Evolutionary conservation across 805 yeast genomes (phyloP).

Genomic region (Starmerella bacillaris): DNA sequence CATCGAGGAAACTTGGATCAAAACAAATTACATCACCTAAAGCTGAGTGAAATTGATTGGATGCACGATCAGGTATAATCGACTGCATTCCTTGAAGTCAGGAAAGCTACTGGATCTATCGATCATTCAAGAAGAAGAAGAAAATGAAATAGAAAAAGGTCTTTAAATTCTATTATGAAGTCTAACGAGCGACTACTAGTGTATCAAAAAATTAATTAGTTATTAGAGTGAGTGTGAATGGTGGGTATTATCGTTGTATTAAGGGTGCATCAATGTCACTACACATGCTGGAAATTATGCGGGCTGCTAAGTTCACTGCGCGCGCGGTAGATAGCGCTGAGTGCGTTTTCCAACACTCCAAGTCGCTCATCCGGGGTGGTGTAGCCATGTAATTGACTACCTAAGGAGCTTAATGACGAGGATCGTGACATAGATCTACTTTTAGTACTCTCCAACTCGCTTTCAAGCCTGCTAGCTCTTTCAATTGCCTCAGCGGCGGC

Average conservation of each 20-base stretch:
- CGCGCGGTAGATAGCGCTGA: constrained; percentile 14
- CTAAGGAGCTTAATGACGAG: constrained; percentile 7
- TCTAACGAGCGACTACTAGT: no score
- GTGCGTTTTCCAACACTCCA: constrained; percentile 13
- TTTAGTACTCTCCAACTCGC: constrained; percentile 10
- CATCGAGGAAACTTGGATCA: no score
- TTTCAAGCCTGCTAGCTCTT: constrained; percentile 16
- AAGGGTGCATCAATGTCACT: background rate
- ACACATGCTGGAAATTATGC: constrained; percentile 14
- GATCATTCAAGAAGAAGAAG: no score
- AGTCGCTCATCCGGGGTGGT: constrained; percentile 9
- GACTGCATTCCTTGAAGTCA: no score
- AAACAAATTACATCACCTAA: no score
- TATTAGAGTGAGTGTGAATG: background rate
- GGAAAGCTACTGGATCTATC: no score
- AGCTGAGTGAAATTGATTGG: no score
- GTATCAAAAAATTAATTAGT: no score
- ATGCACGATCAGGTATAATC: no score
- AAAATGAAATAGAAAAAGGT: no score
- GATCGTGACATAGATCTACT: constrained; percentile 3
- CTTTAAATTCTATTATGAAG: no score
- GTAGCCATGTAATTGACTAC: constrained; percentile 1
- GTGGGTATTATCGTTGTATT: background rate
- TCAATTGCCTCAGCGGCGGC: constrained; percentile 19
- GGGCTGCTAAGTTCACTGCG: constrained; percentile 16